A percentile compares a stretch with the other conserved stretches of the same genome.
These are phyloP conservation scores for Neonectria punicea DNA, from an alignment of 2,329 filamentous ascomycete genomes.

Conservation along the genomic window DNA sequence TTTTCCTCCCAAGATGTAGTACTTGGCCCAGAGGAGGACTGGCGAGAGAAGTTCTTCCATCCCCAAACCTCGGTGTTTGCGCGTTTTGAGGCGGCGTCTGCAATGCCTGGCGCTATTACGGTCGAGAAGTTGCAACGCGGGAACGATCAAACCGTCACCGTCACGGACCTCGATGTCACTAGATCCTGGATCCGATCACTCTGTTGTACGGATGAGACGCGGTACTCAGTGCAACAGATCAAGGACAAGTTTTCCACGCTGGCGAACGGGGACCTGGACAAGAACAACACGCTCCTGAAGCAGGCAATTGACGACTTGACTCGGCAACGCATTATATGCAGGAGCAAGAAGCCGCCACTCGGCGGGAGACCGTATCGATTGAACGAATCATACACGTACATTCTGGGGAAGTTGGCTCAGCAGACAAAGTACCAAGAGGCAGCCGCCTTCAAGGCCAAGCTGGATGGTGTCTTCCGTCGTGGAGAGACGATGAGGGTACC, in stretches of 20 bases:
- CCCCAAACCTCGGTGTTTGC: slow-evolving; percentile 64
- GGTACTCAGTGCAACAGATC: slow-evolving; percentile 60
- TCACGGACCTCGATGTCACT: slow-evolving; percentile 54
- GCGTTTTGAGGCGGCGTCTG: slow-evolving; percentile 65
- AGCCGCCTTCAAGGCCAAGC: slow-evolving; percentile 65
- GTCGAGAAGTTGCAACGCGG: slow-evolving; percentile 29
- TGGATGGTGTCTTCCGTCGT: slow-evolving; percentile 66
- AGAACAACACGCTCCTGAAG: slow-evolving; percentile 58
- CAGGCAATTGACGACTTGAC: slow-evolving; percentile 61
- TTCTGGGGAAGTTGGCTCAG: slow-evolving; percentile 66
- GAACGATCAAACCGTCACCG: slow-evolving; percentile 20
- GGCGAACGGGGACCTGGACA: slow-evolving; percentile 50
- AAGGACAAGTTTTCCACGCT: slow-evolving; percentile 64
- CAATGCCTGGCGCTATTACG: slow-evolving; percentile 57
- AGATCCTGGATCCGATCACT: slow-evolving; percentile 70
- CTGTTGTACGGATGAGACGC: slow-evolving; percentile 62
- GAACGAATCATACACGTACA: slow-evolving; percentile 66
- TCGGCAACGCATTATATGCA: slow-evolving; percentile 65
- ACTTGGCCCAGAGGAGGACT: slow-evolving; percentile 51
- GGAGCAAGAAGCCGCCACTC: slow-evolving; percentile 67
- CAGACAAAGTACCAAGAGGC: slow-evolving; percentile 68
- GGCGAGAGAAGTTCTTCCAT: slow-evolving; percentile 68
- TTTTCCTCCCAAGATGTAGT: slow-evolving; percentile 54
- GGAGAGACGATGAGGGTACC: slow-evolving; percentile 58
- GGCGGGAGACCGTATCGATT: slow-evolving; percentile 71